A percentile compares a stretch with the other conserved stretches of the same genome.
These are phyloP conservation scores for Besnoitia besnoiti DNA, from an alignment of 169 alveolate genomes.

Conservation along the genomic window DNA sequence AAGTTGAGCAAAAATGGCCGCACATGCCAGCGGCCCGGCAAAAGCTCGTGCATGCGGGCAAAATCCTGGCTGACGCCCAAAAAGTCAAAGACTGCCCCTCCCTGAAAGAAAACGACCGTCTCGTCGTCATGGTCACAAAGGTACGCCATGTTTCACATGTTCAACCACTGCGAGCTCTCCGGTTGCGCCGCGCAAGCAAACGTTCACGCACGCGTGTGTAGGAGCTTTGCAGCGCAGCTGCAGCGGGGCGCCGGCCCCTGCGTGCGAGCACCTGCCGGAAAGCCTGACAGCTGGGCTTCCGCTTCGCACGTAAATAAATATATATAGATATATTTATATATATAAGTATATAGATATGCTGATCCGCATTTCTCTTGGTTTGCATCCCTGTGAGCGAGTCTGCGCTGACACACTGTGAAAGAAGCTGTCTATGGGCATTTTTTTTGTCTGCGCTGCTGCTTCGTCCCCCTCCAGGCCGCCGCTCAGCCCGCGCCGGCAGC, in stretches of 20 bases:
- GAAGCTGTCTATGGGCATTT: too few species aligned
- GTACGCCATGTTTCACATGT: background rate
- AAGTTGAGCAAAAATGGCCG: conserved; percentile 74
- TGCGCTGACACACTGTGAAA: too few species aligned
- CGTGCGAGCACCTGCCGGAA: too few species aligned
- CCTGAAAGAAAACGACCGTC: conserved; percentile 80
- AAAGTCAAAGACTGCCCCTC: conserved; percentile 69
- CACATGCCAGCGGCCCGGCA: conserved; percentile 78
- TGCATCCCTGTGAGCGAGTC: too few species aligned
- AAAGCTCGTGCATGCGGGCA: conserved; percentile 82
- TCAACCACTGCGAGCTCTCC: background rate
- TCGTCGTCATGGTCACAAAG: conserved; percentile 78
- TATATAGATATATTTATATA: background rate
- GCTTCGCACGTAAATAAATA: background rate
- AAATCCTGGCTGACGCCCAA: conserved; percentile 75
- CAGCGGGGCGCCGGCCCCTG: too few species aligned
- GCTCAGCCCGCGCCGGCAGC: background rate
- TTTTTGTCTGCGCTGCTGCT: too few species aligned
- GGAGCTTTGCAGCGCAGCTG: background rate
- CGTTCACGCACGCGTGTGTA: background rate
- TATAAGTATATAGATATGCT: background rate
- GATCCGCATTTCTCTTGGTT: too few species aligned
- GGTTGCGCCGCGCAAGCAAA: background rate
- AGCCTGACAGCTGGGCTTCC: too few species aligned
- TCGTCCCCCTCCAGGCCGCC: background rate